Base-by-base conservation (phyloP, 768 basidiomycete genomes). In the Trametes cinnabarina region DNA sequence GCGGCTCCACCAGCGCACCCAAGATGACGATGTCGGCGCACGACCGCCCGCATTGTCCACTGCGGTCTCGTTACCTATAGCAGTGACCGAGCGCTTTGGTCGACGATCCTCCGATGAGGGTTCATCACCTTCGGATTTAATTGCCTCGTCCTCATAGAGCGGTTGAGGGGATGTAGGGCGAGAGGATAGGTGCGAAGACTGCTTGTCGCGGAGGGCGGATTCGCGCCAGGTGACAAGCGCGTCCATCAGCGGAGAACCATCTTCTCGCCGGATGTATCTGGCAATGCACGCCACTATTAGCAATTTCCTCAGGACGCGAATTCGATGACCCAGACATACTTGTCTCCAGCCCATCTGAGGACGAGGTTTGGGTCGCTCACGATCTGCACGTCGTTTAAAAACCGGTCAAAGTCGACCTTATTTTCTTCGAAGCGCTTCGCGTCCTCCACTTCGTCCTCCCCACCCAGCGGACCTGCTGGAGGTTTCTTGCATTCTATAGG, bases 1-100 rank as follows among this genome's bases (percentile, higher is more conserved):
- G 19, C 88, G 77, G 59, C 81, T 85, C 91, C 90, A 94, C 92
- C 92, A 93, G 37, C 84, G 81, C 35, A 82, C 82, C 92, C 90
- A 93, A n/a, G 85, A 86, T 0, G 82, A 80, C 14, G 84, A 83
- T 0, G 81, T 79, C 4, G 82, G 71, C 53, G 74, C 51, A 20
- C 55, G 46, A 12, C 37, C 47, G 4, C 51, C 70, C 53, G 74
- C 34, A 20, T 52, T 43, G 20, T 51, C 56, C 2, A 32, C 54
- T 10, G 57, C 34, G 37, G 23, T 37, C 22, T 65, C 55, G 11
- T 58, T 57, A n/a, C 40, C 39, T 20, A 32, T 40, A 10, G 37
- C 41, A 2, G 61, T 53, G 15, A 53, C 15, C 2, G 61, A 39
- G 10, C 57, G 63, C 20, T 46, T 55, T 3, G 40, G 46, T 15